Evolutionary conservation across 257 asterid species (phyloP), one percentile per base, ranked within the genome.

Genomic region (Jasminum sambac): DNA sequence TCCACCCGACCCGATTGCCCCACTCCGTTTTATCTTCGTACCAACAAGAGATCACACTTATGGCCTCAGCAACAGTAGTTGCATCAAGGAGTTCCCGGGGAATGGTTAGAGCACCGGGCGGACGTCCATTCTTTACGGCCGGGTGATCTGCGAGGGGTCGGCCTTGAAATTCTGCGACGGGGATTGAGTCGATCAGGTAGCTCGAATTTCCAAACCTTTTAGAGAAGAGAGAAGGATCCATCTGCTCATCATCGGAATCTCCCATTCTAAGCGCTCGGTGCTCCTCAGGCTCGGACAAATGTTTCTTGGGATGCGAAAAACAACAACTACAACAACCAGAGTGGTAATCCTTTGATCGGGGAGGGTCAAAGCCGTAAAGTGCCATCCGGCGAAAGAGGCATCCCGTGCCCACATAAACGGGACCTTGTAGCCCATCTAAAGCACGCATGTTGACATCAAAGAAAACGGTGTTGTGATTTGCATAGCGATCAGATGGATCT

Each of bases 401-500:
- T 3, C 96, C 96, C 0, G 96, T 90, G 52, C 96, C 96, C 1
- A 90, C 96, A 38, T 90, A 90, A 17, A 90, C 90, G 0, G 96
- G 96, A 40, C 96, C 96, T 52, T 88, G 95, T 34, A 90, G 74
- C 11, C 96, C 96, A 2, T 90, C 96, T 11, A 88, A 84, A 41
- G 96, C 96, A 4, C 95, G 86, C 95, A 89, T 89, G 79, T 88
- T 86, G n/a, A 82, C 95, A 40, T 90, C 96, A 24, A 90, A 90
- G 86, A 90, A 90, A 67, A 90, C 95, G 0, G 95, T 90, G 67
- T 90, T 90, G 73, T 83, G 87, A 72, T 90, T 90, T 2, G 96
- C 96, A 42, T 90, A 90, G 0, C 96, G 89, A 63, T 90, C 96
- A 2, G 90, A 84, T 2, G 92, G 95, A 43, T 90, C 96, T 11